A percentile compares a stretch with the other conserved stretches of the same genome.
These are phyloP conservation scores for Fraxinus cuspidata DNA, from an alignment of 257 asterid genomes.

Conservation along the genomic window DNA sequence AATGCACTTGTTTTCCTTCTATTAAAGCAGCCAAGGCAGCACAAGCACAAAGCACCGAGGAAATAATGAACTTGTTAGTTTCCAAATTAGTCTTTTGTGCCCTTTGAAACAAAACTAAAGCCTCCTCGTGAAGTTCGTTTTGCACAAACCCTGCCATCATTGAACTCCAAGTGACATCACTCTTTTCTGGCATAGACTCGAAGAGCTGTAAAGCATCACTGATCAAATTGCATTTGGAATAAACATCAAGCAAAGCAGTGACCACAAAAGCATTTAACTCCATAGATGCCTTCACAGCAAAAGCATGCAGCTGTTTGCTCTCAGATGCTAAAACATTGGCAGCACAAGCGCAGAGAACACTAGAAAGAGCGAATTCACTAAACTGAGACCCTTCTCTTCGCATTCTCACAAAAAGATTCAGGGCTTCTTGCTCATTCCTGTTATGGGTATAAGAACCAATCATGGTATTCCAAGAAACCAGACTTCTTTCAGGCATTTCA, in stretches of 20 bases:
- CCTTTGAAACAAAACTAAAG: conserved; percentile 49
- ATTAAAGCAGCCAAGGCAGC: conserved; percentile 78
- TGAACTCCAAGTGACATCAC: conserved; percentile 87
- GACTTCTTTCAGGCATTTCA: conserved; percentile 57
- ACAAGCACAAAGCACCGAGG: conserved; percentile 74
- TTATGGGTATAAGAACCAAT: conserved; percentile 60
- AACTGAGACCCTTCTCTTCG: conserved; percentile 57
- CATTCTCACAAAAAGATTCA: conserved; percentile 60
- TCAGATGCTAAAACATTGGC: conserved; percentile 55
- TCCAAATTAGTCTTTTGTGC: conserved; percentile 44
- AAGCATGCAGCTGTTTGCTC: conserved; percentile 77
- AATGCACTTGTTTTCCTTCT: conserved; percentile 79
- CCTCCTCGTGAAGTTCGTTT: conserved; percentile 76
- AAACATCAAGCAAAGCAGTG: conserved; percentile 86
- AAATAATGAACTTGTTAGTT: conserved; percentile 51
- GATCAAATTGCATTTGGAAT: conserved; percentile 60
- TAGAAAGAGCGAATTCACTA: conserved; percentile 73
- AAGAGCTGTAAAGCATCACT: conserved; percentile 65
- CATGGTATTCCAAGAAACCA: conserved; percentile 87
- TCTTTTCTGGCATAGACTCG: conserved; percentile 52
- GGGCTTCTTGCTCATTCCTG: conserved; percentile 51
- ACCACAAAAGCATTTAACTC: conserved; percentile 56
- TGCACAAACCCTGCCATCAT: conserved; percentile 85
- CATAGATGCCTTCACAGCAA: conserved; percentile 57
- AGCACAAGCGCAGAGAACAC: conserved; percentile 82